phyloP scores from a whole-genome alignment of 768 basidiomycete genomes.

The Boletus vermiculosoides region DNA sequence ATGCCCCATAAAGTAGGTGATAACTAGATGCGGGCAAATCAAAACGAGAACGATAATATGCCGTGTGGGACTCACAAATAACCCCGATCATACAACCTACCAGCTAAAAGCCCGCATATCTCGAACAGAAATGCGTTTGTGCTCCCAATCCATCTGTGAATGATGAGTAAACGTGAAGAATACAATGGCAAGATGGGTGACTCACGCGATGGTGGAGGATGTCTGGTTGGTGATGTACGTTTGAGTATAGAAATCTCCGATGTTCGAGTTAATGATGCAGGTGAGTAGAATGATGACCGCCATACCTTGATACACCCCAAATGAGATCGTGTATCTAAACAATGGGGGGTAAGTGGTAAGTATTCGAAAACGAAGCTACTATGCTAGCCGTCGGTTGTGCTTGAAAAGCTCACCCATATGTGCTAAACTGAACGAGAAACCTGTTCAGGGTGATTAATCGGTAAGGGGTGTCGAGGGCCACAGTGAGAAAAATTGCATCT shows the following conservation, averaged over 20 bases:
- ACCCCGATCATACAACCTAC: conserved; percentile 51
- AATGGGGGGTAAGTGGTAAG: not conserved
- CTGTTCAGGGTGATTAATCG: conserved; percentile 20
- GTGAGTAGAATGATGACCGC: not conserved
- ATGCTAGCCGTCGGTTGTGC: not conserved
- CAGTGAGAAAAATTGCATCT: not conserved
- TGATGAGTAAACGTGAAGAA: not conserved
- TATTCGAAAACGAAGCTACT: not conserved
- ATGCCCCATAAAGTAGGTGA: conserved; percentile 29
- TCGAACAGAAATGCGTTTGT: conserved; percentile 47
- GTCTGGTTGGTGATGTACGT: conserved; percentile 38
- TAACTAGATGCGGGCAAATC: conserved; percentile 15
- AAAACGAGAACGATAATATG: not conserved
- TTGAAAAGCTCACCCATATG: conserved; percentile 31
- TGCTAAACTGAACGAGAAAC: conserved; percentile 40
- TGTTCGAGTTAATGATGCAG: not conserved
- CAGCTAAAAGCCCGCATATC: conserved; percentile 44
- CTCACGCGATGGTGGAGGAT: conserved; percentile 41
- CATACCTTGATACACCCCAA: conserved; percentile 45
- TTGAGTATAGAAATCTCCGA: conserved; percentile 39
- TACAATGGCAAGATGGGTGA: not conserved
- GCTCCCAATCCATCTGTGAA: conserved; percentile 46
- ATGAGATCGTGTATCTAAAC: conserved; percentile 37
- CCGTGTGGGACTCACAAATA: conserved; percentile 41
- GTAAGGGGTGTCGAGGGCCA: not conserved